Percentiles rank a stretch among this genome's conserved stretches.
Conservation (phyloP, 805 yeast species). For the Metschnikowia koreensis region DNA sequence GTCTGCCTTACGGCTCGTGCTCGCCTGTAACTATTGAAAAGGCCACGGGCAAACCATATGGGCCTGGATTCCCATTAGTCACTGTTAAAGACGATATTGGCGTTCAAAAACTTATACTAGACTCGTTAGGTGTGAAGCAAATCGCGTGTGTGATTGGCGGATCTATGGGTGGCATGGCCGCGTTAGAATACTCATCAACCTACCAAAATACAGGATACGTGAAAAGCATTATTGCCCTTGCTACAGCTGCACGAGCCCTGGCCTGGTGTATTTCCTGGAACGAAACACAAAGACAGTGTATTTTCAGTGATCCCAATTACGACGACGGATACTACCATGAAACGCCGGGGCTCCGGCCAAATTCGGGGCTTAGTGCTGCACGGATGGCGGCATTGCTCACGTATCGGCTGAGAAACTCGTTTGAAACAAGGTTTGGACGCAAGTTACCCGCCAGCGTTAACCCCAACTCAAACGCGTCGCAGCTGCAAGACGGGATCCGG, state of each 20-base stretch:
- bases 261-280: constrained; percentile 99
- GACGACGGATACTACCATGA: constrained; percentile 81
- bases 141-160: constrained; percentile 92
- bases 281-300: constrained; percentile 95
- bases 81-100: constrained; percentile 91
- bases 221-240: constrained; percentile 71
- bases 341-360: constrained; percentile 62
- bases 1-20: constrained; percentile 95
- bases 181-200: constrained; percentile 72
- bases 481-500: constrained; percentile 28
- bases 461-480: constrained; percentile 1
- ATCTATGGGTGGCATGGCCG: constrained; percentile 98
- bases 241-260: constrained; percentile 90
- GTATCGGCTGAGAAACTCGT: constrained; percentile 87
- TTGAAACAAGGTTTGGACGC: constrained; percentile 90
- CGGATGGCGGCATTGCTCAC: constrained; percentile 95
- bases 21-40: constrained; percentile 85
- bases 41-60: constrained; percentile 73
- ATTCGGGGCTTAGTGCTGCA: constrained; percentile 88
- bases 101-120: constrained; percentile 74
- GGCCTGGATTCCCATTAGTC: constrained; percentile 92
- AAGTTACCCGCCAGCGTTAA: constrained; percentile 34
- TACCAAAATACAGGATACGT: constrained; percentile 70
- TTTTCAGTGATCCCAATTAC: constrained; percentile 92
- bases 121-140: constrained; percentile 71